Base-by-base conservation (phyloP, 768 basidiomycete genomes). In the Grammothele lineata region DNA sequence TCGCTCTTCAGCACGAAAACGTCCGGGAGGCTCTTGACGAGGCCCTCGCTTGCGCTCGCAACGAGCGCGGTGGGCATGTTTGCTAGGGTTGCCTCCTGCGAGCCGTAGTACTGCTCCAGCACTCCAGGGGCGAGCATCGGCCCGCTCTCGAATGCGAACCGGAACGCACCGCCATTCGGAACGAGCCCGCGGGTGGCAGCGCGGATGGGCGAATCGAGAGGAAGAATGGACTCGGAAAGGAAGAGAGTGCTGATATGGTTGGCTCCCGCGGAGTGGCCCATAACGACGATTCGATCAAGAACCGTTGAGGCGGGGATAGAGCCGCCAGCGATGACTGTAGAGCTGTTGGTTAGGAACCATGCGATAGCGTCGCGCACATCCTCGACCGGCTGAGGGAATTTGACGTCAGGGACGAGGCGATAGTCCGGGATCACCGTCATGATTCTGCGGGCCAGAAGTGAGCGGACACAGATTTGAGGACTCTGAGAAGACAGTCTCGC, bases 401-500 rank as follows among this genome's bases (percentile, higher is more conserved):
- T 67, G 46, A 72, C 73, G 24, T 73, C 57, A 5, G 83, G 83
- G 4, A 75, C 74, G 33, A 87, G 73, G 0, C 81, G 77, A 54
- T 87, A 86, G 64, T 87, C 82, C 0, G 84, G 74, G 51, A 87
- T 78, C 54, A 85, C 65, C n/a, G 76, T 77, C 53, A 84, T 50
- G 63, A 82, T 74, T 0, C 60, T 36, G 30, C 12, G 10, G 17
- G 14, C 5, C n/a, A 24, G 7, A 39, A 10, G 37, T 37, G 37
- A 32, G 30, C 30, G n/a, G n/a, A n/a, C n/a, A n/a, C n/a, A n/a
- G n/a, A n/a, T n/a, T 32, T 32, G 15, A 32, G 30, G 30, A 8
- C 15, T 9, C 30, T 15, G 30, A 32, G 30, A 32, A 32, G 15
- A 32, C 8, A 15, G 30, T 8, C 15, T 32, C 15, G 37, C 58